Conservation (phyloP, 177 flowering plant genomes). For the Vitis hybrid region DNA sequence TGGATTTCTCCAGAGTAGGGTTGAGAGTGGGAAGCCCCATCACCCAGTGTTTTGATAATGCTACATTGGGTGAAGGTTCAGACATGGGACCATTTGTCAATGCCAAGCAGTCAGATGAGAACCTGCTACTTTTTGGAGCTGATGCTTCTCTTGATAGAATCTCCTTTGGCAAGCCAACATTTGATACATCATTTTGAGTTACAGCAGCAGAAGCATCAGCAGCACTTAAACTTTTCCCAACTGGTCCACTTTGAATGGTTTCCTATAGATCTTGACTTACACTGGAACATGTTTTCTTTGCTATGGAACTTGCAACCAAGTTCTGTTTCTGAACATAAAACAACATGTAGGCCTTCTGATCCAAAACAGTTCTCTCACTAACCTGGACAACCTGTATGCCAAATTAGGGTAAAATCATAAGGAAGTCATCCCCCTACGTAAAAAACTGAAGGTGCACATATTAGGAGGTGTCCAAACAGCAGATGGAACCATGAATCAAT, state of each 20-base stretch:
- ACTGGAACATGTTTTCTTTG: conserved; percentile 18
- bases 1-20: conserved; percentile 3
- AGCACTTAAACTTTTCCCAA: conserved; percentile 20
- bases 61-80: conserved; percentile 15
- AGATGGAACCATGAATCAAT: too few relatives aligned
- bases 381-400: conserved; percentile 72
- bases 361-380: conserved; percentile 65
- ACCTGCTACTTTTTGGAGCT: conserved; percentile 10
- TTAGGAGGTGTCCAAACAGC: too few relatives aligned
- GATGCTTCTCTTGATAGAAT: conserved; percentile 20
- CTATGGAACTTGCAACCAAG: conserved; percentile 18
- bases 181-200: conserved; percentile 12
- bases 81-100: conserved; percentile 12
- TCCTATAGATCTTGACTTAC: conserved; percentile 21
- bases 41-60: conserved; percentile 4
- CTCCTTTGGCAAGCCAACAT: conserved; percentile 15
- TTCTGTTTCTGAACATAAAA: conserved; percentile 70
- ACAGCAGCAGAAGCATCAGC: conserved; percentile 18
- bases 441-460: conserved; percentile 16
- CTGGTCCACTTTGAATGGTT: conserved; percentile 25
- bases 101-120: conserved; percentile 4
- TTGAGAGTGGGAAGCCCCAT: conserved; percentile 11
- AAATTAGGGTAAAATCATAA: background rate
- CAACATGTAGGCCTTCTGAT: conserved; percentile 96
- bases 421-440: too few relatives aligned